Evolutionary conservation across 2,329 filamentous ascomycete genomes (phyloP).

Genomic region (Aspergillus sp.): DNA sequence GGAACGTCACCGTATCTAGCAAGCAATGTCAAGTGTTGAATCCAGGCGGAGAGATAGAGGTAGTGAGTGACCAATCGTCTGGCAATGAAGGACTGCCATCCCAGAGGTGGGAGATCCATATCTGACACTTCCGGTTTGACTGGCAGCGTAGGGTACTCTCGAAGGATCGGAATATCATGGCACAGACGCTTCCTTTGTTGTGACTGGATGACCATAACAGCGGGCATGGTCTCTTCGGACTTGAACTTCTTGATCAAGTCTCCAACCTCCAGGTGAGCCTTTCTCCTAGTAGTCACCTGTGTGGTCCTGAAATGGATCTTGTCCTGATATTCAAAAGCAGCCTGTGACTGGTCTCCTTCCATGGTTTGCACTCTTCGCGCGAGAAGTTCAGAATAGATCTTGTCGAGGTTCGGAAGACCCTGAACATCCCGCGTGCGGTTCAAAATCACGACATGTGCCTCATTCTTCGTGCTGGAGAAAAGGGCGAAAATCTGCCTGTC

Average conservation of each 20-base stretch:
- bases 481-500: conserved; percentile 92
- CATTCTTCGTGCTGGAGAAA: conserved; percentile 78
- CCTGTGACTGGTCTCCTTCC: conserved; percentile 71
- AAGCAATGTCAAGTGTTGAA: conserved; percentile 82
- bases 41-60: conserved; percentile 88
- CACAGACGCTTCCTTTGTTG: conserved; percentile 77
- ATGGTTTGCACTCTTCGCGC: conserved; percentile 64
- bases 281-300: conserved; percentile 85
- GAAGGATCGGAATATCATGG: conserved; percentile 80
- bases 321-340: conserved; percentile 83
- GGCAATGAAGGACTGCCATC: conserved; percentile 89
- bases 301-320: conserved; percentile 80
- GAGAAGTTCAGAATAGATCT: conserved; percentile 79
- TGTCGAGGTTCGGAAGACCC: conserved; percentile 85
- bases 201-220: conserved; percentile 87
- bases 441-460: conserved; percentile 85
- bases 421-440: conserved; percentile 79
- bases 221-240: conserved; percentile 76
- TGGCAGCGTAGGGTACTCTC: conserved; percentile 79
- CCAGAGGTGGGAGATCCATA: conserved; percentile 82
- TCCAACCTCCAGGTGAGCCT: conserved; percentile 82
- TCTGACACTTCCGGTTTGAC: conserved; percentile 82
- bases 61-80: conserved; percentile 87
- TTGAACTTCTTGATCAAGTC: conserved; percentile 88
- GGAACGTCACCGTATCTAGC: conserved; percentile 92